Percentiles rank a stretch among this genome's conserved stretches.
These are phyloP conservation scores for Zasmidium cellare DNA, from an alignment of 2,329 filamentous ascomycete genomes.

Conservation along the genomic window DNA sequence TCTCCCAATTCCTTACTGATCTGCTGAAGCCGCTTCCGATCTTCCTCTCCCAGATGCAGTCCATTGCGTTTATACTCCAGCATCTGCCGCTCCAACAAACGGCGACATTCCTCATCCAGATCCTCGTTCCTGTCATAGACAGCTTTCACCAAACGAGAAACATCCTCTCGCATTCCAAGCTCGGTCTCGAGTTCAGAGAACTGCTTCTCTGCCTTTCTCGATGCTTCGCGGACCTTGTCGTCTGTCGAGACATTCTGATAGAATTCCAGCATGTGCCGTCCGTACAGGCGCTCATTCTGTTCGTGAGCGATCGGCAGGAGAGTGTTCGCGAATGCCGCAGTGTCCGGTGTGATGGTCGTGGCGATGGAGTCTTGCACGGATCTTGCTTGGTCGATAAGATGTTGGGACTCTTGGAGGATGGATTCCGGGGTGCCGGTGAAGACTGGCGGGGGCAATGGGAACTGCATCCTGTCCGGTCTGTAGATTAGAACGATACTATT, in stretches of 20 bases:
- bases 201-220: neutral
- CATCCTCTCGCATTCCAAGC: neutral
- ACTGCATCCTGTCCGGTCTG: neutral
- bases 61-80: neutral
- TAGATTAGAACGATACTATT: too few species aligned
- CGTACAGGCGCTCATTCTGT: neutral
- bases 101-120: neutral
- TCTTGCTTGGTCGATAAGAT: neutral
- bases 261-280: conserved; percentile 8
- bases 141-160: neutral
- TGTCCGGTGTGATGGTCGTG: neutral
- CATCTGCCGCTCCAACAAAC: neutral
- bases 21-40: neutral
- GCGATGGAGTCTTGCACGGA: neutral
- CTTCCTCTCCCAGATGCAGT: neutral
- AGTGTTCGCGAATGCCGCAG: conserved; percentile 5
- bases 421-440: neutral
- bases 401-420: neutral
- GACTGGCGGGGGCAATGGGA: neutral
- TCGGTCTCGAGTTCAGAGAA: neutral
- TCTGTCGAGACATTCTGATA: conserved; percentile 1
- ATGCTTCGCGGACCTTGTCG: neutral
- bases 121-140: neutral
- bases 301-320: conserved; percentile 2
- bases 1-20: neutral